A percentile compares a stretch with the other conserved stretches of the same genome.
Evolutionary conservation across 75 land plant species (phyloP).

Genomic region (Pseudotsuga menziesii): DNA sequence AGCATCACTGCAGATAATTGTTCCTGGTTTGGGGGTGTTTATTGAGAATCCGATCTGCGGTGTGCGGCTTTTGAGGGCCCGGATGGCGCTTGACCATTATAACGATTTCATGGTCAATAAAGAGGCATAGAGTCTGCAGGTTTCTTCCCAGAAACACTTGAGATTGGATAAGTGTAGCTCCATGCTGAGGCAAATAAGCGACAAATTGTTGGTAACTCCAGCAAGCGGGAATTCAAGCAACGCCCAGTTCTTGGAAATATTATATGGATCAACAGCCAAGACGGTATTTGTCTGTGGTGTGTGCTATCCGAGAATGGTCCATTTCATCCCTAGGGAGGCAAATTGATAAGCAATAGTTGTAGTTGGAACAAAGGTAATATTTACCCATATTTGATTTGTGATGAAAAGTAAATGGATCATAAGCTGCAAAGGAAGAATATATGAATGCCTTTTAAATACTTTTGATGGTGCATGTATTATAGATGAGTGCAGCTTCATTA

Average conservation of each 20-base stretch:
- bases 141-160: background rate
- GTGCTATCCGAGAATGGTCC: too few species aligned
- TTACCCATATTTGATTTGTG: too few species aligned
- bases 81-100: slow-evolving; percentile 6
- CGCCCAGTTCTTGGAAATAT: slow-evolving; percentile 15
- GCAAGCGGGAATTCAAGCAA: slow-evolving; percentile 9
- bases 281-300: slow-evolving; percentile 24
- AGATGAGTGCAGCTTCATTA: too few species aligned
- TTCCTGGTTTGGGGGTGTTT: background rate
- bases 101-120: slow-evolving; percentile 10
- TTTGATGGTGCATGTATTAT: too few species aligned
- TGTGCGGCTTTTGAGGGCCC: slow-evolving; percentile 11
- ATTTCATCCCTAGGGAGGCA: too few species aligned
- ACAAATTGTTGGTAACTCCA: slow-evolving; percentile 6
- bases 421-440: too few species aligned
- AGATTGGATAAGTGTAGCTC: slow-evolving; percentile 30
- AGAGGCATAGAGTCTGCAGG: slow-evolving; percentile 1
- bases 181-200: slow-evolving; percentile 27
- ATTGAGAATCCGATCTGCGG: background rate
- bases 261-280: slow-evolving; percentile 19
- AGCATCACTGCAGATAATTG: slow-evolving; percentile 6
- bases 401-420: too few species aligned
- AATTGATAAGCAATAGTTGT: too few species aligned
- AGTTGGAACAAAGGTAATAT: too few species aligned
- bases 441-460: too few species aligned